phyloP scores from a whole-genome alignment of 2,329 filamentous ascomycete genomes.

The Arthrinium phaeospermum region DNA sequence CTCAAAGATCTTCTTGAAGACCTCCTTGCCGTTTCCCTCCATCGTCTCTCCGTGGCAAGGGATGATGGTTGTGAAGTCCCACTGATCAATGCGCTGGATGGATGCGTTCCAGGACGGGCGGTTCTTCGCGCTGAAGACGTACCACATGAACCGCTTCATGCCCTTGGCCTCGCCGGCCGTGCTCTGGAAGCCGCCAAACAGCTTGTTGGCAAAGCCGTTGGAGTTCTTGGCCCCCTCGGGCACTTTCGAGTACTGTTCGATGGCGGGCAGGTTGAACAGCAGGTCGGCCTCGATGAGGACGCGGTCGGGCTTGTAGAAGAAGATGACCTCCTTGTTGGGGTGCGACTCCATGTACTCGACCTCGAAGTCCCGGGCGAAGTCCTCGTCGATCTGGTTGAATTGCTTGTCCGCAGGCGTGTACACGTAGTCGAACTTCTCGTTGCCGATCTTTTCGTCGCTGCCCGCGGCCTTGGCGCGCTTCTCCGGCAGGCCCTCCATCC shows the following conservation, averaged over 20 bases:
- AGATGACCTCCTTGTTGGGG: slow-evolving; percentile 85
- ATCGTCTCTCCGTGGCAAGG: slow-evolving; percentile 95
- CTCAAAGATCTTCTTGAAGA: slow-evolving; percentile 78
- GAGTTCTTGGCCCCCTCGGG: slow-evolving; percentile 49
- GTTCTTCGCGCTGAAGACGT: slow-evolving; percentile 66
- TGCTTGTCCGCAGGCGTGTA: slow-evolving; percentile 63
- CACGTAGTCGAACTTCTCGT: slow-evolving; percentile 68
- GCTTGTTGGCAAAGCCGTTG: slow-evolving; percentile 46
- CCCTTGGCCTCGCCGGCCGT: slow-evolving; percentile 71
- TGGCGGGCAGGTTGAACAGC: slow-evolving; percentile 87
- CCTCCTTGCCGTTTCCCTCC: slow-evolving; percentile 72
- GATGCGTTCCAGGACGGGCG: slow-evolving; percentile 73
- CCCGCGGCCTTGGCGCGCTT: slow-evolving; percentile 69
- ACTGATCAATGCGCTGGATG: slow-evolving; percentile 70
- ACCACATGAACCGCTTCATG: slow-evolving; percentile 85
- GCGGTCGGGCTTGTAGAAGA: slow-evolving; percentile 78
- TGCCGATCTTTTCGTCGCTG: slow-evolving; percentile 59
- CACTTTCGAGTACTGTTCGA: slow-evolving; percentile 78
- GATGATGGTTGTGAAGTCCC: slow-evolving; percentile 86
- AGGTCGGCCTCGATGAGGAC: slow-evolving; percentile 90
- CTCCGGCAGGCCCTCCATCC: slow-evolving; percentile 80
- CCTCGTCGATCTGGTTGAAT: slow-evolving; percentile 64
- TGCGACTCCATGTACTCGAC: slow-evolving; percentile 83
- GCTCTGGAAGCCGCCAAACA: slow-evolving; percentile 61
- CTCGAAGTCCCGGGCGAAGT: slow-evolving; percentile 88